Percentiles rank a stretch among this genome's conserved stretches.
These are phyloP conservation scores for Aleurites moluccanus DNA, from an alignment of 441 rosid species.

Conservation along the genomic window DNA sequence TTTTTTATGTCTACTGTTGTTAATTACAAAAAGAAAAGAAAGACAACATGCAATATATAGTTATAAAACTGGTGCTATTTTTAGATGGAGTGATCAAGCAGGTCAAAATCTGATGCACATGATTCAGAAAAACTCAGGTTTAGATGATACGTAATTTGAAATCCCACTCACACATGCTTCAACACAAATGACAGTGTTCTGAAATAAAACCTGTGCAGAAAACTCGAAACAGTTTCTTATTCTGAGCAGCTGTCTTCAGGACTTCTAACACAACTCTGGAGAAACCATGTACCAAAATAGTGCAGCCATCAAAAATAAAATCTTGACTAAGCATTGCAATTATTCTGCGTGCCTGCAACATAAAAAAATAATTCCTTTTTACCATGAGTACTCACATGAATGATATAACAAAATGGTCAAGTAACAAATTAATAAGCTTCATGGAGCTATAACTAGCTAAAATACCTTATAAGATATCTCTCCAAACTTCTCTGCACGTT, in stretches of 20 bases:
- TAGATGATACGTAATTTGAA: not conserved
- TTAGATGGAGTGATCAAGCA: not conserved
- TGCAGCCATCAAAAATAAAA: conserved; percentile 94
- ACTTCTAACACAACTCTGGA: conserved; percentile 89
- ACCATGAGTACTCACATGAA: conserved; percentile 2
- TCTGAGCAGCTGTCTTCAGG: conserved; percentile 71
- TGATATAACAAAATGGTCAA: not conserved
- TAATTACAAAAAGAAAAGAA: not conserved
- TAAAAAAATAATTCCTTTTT: conserved; percentile 2
- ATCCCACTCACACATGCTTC: not conserved
- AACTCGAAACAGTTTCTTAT: conserved; percentile 56
- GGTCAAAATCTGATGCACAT: not conserved
- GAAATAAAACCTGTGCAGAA: conserved; percentile 49
- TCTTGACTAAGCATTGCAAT: conserved; percentile 84
- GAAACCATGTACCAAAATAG: conserved; percentile 93
- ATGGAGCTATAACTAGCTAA: conserved; percentile 5
- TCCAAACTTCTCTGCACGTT: conserved; percentile 94
- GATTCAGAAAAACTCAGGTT: not conserved
- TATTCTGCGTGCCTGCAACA: conserved; percentile 74
- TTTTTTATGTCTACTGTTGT: not conserved
- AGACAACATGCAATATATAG: not conserved
- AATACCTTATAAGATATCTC: conserved; percentile 83
- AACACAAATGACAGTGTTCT: conserved; percentile 14
- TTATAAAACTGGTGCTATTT: not conserved
- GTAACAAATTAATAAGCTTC: not conserved